Percentiles rank a stretch among this genome's conserved stretches.
Conservation (phyloP, 805 yeast genomes). For the Metahyphopichia silvanorum region DNA sequence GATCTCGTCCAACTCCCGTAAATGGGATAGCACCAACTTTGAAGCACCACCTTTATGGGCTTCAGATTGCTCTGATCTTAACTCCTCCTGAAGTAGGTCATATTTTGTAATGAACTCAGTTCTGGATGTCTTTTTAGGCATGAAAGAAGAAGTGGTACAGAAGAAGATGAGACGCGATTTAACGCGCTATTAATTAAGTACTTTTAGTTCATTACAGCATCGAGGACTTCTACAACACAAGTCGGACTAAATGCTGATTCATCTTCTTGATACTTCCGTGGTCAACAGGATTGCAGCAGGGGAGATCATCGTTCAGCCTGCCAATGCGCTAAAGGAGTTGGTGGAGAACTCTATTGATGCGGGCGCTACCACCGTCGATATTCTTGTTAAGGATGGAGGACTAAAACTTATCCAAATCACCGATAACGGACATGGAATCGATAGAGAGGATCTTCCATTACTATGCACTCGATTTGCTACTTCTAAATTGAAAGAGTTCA, state of each 20-base stretch:
- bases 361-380: conserved; percentile 65
- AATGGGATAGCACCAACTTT: conserved; percentile 39
- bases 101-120: conserved; percentile 18
- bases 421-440: conserved; percentile 87
- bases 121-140: conserved; percentile 7
- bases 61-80: conserved; percentile 40
- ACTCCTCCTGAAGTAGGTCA: conserved; percentile 22
- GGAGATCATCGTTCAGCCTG: conserved; percentile 89
- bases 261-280: conserved; percentile 57
- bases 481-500: conserved; percentile 71
- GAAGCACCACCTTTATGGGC: conserved; percentile 61
- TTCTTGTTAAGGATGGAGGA: conserved; percentile 90
- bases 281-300: conserved; percentile 96
- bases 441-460: conserved; percentile 65
- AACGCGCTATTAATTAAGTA: neutral
- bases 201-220: neutral
- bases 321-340: conserved; percentile 90
- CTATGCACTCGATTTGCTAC: conserved; percentile 94
- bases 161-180: neutral
- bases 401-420: conserved; percentile 79
- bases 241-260: too few relatives aligned
- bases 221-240: too few relatives aligned
- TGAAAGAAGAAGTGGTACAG: conserved; percentile 1
- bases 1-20: conserved; percentile 44
- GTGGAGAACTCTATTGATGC: conserved; percentile 94